Percentiles rank a stretch among this genome's conserved stretches.
Conservation (phyloP, 163 green algal species). For the Scenedesmus sp. region DNA sequence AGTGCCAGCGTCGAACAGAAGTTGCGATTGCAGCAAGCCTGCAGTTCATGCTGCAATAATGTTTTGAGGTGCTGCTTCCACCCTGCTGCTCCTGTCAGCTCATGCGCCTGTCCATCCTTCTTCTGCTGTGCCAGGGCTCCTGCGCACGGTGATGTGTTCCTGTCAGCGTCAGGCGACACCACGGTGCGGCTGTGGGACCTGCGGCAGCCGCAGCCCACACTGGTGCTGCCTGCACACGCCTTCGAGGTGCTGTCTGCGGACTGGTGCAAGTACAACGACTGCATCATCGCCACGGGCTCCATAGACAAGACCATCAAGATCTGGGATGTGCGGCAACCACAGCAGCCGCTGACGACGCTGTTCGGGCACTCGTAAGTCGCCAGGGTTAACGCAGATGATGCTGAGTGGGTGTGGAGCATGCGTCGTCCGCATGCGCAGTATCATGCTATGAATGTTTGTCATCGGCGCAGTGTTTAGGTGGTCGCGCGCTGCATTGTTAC, state of each 20-base stretch:
- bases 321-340: constrained; percentile 83
- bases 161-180: constrained; percentile 94
- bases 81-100: neutral
- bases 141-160: constrained; percentile 90
- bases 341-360: constrained; percentile 69
- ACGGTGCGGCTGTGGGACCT: constrained; percentile 93
- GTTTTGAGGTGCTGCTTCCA: neutral
- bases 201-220: constrained; percentile 78
- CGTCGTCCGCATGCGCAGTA: no score
- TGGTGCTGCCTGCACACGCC: constrained; percentile 88
- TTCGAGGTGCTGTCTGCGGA: constrained; percentile 86
- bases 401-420: no score
- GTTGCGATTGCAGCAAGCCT: neutral
- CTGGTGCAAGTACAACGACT: constrained; percentile 98
- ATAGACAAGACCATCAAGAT: constrained; percentile 96
- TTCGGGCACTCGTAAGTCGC: constrained; percentile 74
- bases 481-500: no score
- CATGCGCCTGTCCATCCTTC: neutral
- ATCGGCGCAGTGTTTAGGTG: no score
- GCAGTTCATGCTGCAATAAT: neutral
- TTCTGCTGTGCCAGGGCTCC: constrained; percentile 78
- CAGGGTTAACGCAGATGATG: neutral
- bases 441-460: no score
- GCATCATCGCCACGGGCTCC: constrained; percentile 89
- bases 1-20: neutral